Evolutionary conservation across 441 rosid genomes (phyloP), one percentile per base, ranked within the genome.

Genomic region (Syzygium syzygioides): DNA sequence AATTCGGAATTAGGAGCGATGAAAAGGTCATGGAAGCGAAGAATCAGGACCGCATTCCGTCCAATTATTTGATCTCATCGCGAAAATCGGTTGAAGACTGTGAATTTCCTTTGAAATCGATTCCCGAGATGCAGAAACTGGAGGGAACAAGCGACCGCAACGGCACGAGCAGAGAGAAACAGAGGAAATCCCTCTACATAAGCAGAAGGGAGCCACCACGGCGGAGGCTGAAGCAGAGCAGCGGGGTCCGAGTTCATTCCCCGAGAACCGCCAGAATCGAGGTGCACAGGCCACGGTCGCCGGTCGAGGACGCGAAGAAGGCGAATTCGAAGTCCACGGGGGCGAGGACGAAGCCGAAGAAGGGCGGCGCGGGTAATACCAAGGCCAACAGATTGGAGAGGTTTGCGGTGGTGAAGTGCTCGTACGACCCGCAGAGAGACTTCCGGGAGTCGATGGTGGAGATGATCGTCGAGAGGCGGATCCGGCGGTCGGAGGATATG

Each of bases 361-460:
- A 92, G 60, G 88, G 79, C 90, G 66, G 87, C 26, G 64, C 91
- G 91, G 79, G 86, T 30, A 48, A 84, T 86, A 85, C 88, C 64
- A 52, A 90, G 91, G 66, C 41, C 52, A 85, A 34, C 64, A 10
- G 64, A 25, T 91, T 93, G 34, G 97, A 95, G 89, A 95, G 95
- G 93, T 94, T 95, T 87, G 98, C 98, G 25, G 91, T 95, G 85
- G 96, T 94, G 90, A 98, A 96, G 93, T 93, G 95, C 90, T 95
- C 98, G 2, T 92, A 87, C 54, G 94, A 96, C 92, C 99, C 98
- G 5, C 94, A 91, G 62, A 92, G 95, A 80, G 98, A 97, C 91
- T 98, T 98, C 88, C 92, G 95, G 91, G 98, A 97, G 60, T 98
- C 99, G 20, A 95, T 97, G 99, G 89, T 91, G 12, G 99, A 97